Percentiles rank a stretch among this genome's conserved stretches.
Conservation (phyloP, 352 stramenopile species). For the Phytopythium oedochilum region DNA sequence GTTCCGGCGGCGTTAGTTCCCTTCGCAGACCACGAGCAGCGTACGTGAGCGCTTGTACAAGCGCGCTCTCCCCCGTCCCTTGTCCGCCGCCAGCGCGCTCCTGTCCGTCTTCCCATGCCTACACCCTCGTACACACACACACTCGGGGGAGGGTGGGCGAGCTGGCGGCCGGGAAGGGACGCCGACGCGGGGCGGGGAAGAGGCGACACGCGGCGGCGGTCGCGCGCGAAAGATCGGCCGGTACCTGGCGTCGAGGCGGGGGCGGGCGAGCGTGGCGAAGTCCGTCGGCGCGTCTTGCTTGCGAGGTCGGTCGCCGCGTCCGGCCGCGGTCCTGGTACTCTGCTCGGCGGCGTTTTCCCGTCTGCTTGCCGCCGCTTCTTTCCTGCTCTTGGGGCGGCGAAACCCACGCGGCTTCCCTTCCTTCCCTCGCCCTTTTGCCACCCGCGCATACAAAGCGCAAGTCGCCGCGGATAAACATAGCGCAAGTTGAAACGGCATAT, state of each 20-base stretch:
- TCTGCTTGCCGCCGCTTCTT: conserved; percentile 3
- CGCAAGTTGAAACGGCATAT: no score
- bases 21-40: not conserved
- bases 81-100: not conserved
- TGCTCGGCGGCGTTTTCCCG: conserved; percentile 5
- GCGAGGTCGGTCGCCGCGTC: not conserved
- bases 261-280: not conserved
- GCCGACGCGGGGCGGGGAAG: not conserved
- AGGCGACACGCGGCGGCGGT: not conserved
- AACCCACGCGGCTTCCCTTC: not conserved
- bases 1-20: not conserved
- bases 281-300: not conserved
- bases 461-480: not conserved
- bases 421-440: not conserved
- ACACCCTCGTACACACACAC: no score
- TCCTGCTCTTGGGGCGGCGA: not conserved
- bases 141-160: no score
- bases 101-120: no score
- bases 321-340: conserved; percentile 2
- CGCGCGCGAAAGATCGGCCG: not conserved
- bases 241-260: not conserved
- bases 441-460: not conserved
- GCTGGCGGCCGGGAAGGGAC: not conserved
- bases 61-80: not conserved
- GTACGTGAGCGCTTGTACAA: no score